Evolutionary conservation across 1,139 yeast species (phyloP).

Genomic region (Geotrichum australiense): DNA sequence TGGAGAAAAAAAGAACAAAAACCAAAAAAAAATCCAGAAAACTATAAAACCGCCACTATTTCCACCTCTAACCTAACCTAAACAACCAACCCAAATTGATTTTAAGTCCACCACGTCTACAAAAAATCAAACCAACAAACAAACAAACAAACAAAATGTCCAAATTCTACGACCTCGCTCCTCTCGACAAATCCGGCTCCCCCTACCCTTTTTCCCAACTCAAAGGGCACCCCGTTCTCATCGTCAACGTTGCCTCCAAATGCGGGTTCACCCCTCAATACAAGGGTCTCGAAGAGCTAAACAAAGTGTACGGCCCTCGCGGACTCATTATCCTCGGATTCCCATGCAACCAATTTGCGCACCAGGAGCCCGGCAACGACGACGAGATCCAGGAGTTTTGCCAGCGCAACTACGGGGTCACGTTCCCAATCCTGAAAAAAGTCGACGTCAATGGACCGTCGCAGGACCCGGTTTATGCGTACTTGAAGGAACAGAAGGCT

Average conservation of each 20-base stretch:
- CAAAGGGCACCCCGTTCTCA: constrained; percentile 82
- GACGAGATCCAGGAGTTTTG: constrained; percentile 61
- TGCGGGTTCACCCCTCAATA: constrained; percentile 58
- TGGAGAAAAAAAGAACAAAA: too few species aligned
- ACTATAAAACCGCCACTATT: too few species aligned
- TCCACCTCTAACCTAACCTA: too few species aligned
- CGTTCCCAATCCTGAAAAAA: constrained; percentile 84
- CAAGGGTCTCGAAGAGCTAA: constrained; percentile 71
- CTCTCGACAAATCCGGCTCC: constrained; percentile 51
- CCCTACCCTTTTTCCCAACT: constrained; percentile 61
- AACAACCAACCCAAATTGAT: too few species aligned
- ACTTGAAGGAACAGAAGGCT: constrained; percentile 55
- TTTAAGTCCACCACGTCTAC: not conserved
- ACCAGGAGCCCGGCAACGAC: constrained; percentile 76
- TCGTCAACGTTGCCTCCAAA: constrained; percentile 90
- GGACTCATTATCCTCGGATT: constrained; percentile 81
- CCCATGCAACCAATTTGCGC: constrained; percentile 89
- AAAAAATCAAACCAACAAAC: not conserved
- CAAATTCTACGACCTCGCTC: constrained; percentile 50
- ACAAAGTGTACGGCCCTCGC: constrained; percentile 67
- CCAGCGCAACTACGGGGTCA: constrained; percentile 63
- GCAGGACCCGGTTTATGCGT: constrained; percentile 75
- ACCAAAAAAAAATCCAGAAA: too few species aligned
- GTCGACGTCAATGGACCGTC: constrained; percentile 81
- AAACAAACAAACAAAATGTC: constrained; percentile 21